These are phyloP conservation scores for Trypanosoma mega DNA, from an alignment of 208 protist genomes.

Conservation along the genomic window DNA sequence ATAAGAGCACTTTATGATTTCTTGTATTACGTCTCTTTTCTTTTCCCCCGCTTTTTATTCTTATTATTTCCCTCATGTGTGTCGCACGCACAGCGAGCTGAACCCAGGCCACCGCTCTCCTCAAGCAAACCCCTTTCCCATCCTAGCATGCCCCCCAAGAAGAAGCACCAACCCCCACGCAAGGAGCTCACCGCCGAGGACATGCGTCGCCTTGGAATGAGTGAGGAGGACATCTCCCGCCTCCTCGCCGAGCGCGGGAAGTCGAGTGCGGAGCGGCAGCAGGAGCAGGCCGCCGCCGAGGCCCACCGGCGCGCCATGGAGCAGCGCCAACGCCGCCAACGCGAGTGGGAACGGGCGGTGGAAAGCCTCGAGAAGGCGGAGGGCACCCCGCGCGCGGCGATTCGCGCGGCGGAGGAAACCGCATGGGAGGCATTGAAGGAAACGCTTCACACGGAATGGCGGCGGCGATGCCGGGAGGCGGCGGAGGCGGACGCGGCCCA, in stretches of 20 bases:
- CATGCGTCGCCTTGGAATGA: slow-evolving; percentile 79
- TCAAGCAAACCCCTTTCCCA: no score
- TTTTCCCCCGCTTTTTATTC: background rate
- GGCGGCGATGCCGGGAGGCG: slow-evolving; percentile 32
- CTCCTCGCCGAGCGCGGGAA: slow-evolving; percentile 68
- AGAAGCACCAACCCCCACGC: slow-evolving; percentile 53
- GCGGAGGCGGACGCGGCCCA: slow-evolving; percentile 26
- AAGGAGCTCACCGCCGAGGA: slow-evolving; percentile 69
- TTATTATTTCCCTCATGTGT: no score
- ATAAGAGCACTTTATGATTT: background rate
- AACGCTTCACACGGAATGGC: slow-evolving; percentile 23
- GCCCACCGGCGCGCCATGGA: slow-evolving; percentile 1
- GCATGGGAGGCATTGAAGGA: slow-evolving; percentile 34
- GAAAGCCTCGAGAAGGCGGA: slow-evolving; percentile 27
- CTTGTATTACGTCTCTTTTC: slow-evolving; percentile 1
- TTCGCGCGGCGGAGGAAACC: slow-evolving; percentile 38
- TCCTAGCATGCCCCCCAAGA: slow-evolving; percentile 72
- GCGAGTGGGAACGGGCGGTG: slow-evolving; percentile 9
- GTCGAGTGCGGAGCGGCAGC: slow-evolving; percentile 55
- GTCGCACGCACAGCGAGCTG: no score
- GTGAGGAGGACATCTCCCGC: slow-evolving; percentile 62
- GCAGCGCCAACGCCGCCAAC: slow-evolving; percentile 9
- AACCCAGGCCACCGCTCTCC: no score
- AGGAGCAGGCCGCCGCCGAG: slow-evolving; percentile 22
- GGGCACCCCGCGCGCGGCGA: slow-evolving; percentile 22